Percentiles rank a stretch among this genome's conserved stretches.
Conservation (phyloP, 2,329 filamentous ascomycete species). For the Fusarium luffae region DNA sequence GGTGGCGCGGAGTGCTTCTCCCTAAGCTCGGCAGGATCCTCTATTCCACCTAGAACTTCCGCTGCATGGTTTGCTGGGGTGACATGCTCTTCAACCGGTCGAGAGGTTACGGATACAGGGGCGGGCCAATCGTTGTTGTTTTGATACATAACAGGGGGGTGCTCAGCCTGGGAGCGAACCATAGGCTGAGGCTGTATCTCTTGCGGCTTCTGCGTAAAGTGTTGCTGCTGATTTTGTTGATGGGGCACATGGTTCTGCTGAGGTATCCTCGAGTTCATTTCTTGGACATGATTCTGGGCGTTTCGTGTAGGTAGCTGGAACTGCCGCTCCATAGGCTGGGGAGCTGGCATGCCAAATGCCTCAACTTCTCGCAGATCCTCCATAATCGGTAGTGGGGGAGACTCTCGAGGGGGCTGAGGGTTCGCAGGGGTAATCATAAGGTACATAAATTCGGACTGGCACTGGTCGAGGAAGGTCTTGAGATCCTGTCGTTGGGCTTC, state of each 20-base stretch:
- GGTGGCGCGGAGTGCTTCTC: slow-evolving; percentile 60
- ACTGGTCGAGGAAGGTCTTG: slow-evolving; percentile 71
- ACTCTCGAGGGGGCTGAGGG: slow-evolving; percentile 72
- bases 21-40: slow-evolving; percentile 55
- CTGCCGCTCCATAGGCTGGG: slow-evolving; percentile 55
- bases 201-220: slow-evolving; percentile 48
- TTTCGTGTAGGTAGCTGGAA: slow-evolving; percentile 54
- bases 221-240: slow-evolving; percentile 53
- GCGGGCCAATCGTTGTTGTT: slow-evolving; percentile 52
- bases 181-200: slow-evolving; percentile 62
- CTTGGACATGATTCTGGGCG: slow-evolving; percentile 68
- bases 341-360: slow-evolving; percentile 59
- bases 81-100: slow-evolving; percentile 50
- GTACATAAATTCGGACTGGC: slow-evolving; percentile 74
- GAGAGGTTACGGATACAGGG: slow-evolving; percentile 50
- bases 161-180: slow-evolving; percentile 64
- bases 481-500: slow-evolving; percentile 64
- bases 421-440: slow-evolving; percentile 75
- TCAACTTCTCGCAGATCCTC: slow-evolving; percentile 70
- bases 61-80: slow-evolving; percentile 53
- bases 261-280: slow-evolving; percentile 64
- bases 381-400: slow-evolving; percentile 66
- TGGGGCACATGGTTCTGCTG: slow-evolving; percentile 71
- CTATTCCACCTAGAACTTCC: slow-evolving; percentile 53
- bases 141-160: slow-evolving; percentile 55